These are phyloP conservation scores for Flaveria bidentis DNA, from an alignment of 129 eudicot species.

Conservation along the genomic window DNA sequence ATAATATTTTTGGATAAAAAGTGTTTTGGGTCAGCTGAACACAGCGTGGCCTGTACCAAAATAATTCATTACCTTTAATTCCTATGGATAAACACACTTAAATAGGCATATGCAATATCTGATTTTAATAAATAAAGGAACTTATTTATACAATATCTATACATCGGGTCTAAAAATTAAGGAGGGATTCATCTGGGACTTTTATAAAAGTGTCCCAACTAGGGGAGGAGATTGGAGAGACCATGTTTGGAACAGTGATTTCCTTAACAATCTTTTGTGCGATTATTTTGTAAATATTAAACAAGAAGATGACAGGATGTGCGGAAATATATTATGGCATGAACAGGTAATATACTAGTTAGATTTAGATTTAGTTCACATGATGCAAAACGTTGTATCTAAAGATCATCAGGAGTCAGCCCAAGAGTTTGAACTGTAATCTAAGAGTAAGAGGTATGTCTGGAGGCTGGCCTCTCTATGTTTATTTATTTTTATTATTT, in stretches of 20 bases:
- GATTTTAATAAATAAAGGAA: not conserved
- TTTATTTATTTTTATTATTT: not conserved
- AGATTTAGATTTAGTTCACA: constrained; percentile 1
- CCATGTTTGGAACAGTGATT: not conserved
- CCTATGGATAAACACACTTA: not conserved
- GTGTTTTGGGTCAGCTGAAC: not conserved
- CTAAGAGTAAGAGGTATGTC: constrained; percentile 1
- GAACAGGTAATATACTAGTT: not conserved
- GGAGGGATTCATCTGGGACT: not conserved
- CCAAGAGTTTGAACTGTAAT: constrained; percentile 6
- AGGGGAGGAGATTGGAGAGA: constrained; percentile 1
- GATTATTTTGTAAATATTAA: not conserved
- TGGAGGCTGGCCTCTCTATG: not conserved
- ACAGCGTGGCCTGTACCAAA: not conserved
- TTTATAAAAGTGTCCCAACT: not conserved
- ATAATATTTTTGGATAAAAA: not conserved
- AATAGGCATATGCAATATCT: not conserved
- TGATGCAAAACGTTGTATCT: constrained; percentile 15
- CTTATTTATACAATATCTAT: not conserved
- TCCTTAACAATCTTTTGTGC: not conserved
- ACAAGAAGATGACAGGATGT: not conserved
- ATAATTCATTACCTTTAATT: not conserved
- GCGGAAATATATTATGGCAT: not conserved
- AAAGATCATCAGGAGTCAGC: not conserved
- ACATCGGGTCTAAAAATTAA: not conserved